A percentile compares a stretch with the other conserved stretches of the same genome.
Conservation (phyloP, 2,329 filamentous ascomycete species). For the Fusarium circinatum region DNA sequence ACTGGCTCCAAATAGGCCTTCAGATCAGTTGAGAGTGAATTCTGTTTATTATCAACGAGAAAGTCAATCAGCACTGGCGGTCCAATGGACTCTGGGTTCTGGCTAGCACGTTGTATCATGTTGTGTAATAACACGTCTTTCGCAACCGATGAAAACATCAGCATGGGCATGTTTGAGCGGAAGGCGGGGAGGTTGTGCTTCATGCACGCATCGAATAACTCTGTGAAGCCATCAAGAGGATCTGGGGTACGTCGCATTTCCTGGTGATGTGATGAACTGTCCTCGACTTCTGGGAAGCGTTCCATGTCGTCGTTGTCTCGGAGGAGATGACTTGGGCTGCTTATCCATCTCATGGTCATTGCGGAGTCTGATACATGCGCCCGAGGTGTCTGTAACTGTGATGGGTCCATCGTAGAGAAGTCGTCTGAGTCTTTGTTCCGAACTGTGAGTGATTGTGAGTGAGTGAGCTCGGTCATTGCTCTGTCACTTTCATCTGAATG, state of each 20-base stretch:
- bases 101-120: background rate
- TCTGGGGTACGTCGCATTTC: background rate
- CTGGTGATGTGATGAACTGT: background rate
- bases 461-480: background rate
- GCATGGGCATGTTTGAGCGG: background rate
- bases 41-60: background rate
- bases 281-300: background rate
- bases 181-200: background rate
- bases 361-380: background rate
- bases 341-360: background rate
- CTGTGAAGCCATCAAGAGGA: background rate
- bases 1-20: background rate
- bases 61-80: background rate
- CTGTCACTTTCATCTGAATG: background rate
- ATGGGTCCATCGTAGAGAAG: background rate
- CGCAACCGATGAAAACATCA: background rate
- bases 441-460: background rate
- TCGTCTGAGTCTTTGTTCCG: background rate
- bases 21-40: background rate
- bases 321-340: background rate
- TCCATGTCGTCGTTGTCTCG: background rate
- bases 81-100: background rate
- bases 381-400: background rate
- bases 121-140: background rate
- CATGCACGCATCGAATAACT: background rate